These are phyloP conservation scores for Nectriaceae sp. DNA, from an alignment of 2,329 filamentous ascomycete genomes.

Conservation along the genomic window DNA sequence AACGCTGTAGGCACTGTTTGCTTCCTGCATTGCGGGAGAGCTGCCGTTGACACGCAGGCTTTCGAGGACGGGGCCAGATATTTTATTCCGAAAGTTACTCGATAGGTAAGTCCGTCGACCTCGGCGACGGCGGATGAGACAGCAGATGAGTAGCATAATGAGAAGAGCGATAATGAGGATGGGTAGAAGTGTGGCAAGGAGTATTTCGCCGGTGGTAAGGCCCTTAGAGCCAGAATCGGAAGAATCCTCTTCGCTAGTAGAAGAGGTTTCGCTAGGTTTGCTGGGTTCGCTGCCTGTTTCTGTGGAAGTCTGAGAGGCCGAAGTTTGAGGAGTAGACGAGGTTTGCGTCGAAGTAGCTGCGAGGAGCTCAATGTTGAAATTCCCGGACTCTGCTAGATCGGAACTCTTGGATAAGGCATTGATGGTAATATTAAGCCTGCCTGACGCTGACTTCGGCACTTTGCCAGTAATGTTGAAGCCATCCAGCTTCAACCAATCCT, in stretches of 20 bases:
- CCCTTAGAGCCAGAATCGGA: conserved; percentile 18
- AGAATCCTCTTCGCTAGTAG: conserved; percentile 12
- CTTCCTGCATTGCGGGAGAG: conserved; percentile 23
- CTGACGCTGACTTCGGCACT: conserved; percentile 37
- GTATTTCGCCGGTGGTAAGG: conserved; percentile 36
- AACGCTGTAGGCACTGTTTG: conserved; percentile 12
- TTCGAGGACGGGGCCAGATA: conserved; percentile 33
- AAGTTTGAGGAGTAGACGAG: conserved; percentile 16
- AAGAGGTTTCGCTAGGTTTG: conserved; percentile 20
- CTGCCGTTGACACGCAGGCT: conserved; percentile 31
- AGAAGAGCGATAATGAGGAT: conserved; percentile 38
- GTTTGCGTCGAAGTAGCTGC: conserved; percentile 25
- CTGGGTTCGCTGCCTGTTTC: conserved; percentile 10
- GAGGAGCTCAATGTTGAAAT: conserved; percentile 39
- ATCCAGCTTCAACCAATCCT: conserved; percentile 47
- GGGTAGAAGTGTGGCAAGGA: conserved; percentile 48
- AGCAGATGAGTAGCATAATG: conserved; percentile 36
- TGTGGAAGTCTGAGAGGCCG: conserved; percentile 25
- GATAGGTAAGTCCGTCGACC: conserved; percentile 30
- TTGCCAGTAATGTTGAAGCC: conserved; percentile 42
- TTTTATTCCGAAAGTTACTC: conserved; percentile 33
- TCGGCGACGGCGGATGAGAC: conserved; percentile 34
- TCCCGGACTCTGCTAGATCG: conserved; percentile 38
- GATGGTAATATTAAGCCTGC: conserved; percentile 35
- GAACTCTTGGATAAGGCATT: conserved; percentile 36